Evolutionary conservation across 345 rosid species (phyloP).

Genomic region (Kandelia obovata): DNA sequence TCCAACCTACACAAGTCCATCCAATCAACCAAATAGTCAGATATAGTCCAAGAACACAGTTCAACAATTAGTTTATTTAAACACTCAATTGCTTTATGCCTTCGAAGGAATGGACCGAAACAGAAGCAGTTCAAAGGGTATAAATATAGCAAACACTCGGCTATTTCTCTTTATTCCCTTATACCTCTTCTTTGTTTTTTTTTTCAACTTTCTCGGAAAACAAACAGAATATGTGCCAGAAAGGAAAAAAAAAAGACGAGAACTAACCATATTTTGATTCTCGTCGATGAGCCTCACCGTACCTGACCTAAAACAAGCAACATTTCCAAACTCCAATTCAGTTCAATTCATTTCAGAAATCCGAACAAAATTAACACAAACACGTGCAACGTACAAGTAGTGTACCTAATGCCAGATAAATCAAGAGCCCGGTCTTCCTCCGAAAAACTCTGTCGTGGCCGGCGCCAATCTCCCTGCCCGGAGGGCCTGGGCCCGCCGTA

Average conservation of each 20-base stretch:
- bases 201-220: background rate
- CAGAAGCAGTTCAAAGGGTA: no score
- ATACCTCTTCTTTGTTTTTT: background rate
- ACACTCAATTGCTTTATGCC: no score
- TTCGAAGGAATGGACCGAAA: no score
- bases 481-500: slow-evolving; percentile 50
- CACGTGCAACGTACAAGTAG: background rate
- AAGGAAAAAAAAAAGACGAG: background rate
- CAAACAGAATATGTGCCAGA: slow-evolving; percentile 10
- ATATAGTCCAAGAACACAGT: background rate
- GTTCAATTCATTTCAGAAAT: background rate
- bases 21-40: background rate
- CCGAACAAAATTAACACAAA: background rate
- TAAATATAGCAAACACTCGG: no score
- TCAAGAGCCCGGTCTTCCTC: slow-evolving; percentile 68
- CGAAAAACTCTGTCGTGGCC: slow-evolving; percentile 42
- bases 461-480: slow-evolving; percentile 28
- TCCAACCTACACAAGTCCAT: slow-evolving; percentile 57
- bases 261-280: slow-evolving; percentile 80
- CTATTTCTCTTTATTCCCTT: no score
- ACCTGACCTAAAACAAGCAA: slow-evolving; percentile 48
- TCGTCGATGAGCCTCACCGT: slow-evolving; percentile 75
- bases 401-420: slow-evolving; percentile 53
- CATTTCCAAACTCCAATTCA: background rate
- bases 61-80: no score